phyloP scores from a whole-genome alignment of 192 early-diverging fungal species.

The Umbelopsis ramanniana region DNA sequence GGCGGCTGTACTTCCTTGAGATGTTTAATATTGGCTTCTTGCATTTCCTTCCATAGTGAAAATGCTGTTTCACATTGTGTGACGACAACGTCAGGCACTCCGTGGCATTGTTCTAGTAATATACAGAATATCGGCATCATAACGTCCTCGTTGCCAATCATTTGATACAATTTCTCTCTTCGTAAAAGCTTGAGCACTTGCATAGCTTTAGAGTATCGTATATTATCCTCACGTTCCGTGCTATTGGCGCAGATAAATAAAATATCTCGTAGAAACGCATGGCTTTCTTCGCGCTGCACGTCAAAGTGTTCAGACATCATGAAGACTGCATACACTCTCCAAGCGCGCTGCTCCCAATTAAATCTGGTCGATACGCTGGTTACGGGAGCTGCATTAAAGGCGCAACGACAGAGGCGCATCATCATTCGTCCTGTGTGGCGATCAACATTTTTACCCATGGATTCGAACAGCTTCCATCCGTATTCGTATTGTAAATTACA shows the following conservation, averaged over 20 bases:
- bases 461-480: conserved; percentile 27
- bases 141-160: conserved; percentile 29
- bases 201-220: conserved; percentile 27
- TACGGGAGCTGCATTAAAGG: conserved; percentile 21
- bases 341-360: conserved; percentile 27
- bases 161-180: neutral
- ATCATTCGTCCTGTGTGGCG: conserved; percentile 20
- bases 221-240: conserved; percentile 15
- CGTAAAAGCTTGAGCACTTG: conserved; percentile 18
- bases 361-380: conserved; percentile 22
- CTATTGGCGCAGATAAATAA: conserved; percentile 20
- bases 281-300: conserved; percentile 15
- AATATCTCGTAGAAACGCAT: conserved; percentile 28
- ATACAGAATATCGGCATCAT: conserved; percentile 28
- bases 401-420: conserved; percentile 30
- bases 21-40: neutral
- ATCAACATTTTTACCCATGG: conserved; percentile 24
- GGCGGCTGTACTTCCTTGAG: neutral
- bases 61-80: conserved; percentile 21
- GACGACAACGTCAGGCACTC: neutral
- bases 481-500: conserved; percentile 28
- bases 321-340: conserved; percentile 24
- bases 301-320: conserved; percentile 29
- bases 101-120: conserved; percentile 22
- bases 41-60: conserved; percentile 22